Percentiles rank a stretch among this genome's conserved stretches.
These are phyloP conservation scores for Populus hybrid DNA, from an alignment of 441 rosid genomes.

Conservation along the genomic window DNA sequence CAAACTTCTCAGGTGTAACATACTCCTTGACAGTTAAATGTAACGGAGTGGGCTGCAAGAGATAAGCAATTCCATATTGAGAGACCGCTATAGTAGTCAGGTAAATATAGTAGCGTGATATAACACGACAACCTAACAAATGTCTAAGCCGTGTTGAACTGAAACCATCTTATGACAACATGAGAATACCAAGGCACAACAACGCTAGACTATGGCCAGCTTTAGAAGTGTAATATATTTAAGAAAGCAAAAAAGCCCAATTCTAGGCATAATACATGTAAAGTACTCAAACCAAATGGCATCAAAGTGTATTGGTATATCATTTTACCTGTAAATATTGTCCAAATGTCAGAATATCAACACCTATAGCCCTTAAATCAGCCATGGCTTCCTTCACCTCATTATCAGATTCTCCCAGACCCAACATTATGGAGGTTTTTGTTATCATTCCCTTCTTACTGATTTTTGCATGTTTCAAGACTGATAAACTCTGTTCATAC, in stretches of 20 bases:
- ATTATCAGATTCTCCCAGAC: constrained; percentile 92
- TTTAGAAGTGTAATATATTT: not conserved
- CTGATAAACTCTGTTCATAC: constrained; percentile 90
- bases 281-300: not conserved
- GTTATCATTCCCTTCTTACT: constrained; percentile 84
- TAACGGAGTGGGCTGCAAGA: constrained; percentile 88
- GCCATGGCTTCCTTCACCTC: constrained; percentile 84
- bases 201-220: not conserved
- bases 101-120: not conserved
- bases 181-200: not conserved
- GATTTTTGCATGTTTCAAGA: constrained; percentile 78
- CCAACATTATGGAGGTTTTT: constrained; percentile 94
- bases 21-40: constrained; percentile 97
- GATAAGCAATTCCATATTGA: not conserved
- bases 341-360: constrained; percentile 92
- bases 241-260: not conserved
- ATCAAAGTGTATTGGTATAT: not conserved
- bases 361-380: constrained; percentile 86
- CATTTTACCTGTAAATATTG: constrained; percentile 87
- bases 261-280: not conserved
- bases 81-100: not conserved
- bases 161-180: not conserved
- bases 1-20: constrained; percentile 88
- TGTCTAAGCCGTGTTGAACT: constrained; percentile 1
- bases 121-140: not conserved